phyloP scores from a whole-genome alignment of 352 stramenopile species.

The Phytopythium helicoides region DNA sequence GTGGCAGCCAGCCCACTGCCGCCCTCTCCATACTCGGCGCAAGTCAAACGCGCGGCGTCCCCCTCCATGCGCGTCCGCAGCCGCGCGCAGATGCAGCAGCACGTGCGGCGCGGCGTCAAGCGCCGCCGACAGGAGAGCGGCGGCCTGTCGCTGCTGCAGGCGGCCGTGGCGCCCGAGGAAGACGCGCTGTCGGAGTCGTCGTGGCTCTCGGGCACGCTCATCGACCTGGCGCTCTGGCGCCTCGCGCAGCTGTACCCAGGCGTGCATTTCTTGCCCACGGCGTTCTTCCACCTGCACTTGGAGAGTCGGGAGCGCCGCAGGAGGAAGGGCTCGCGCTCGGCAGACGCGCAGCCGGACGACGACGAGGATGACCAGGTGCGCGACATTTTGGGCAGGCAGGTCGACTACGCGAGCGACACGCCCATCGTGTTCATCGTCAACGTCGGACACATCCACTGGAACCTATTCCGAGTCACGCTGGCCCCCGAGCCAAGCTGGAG shows the following conservation, averaged over 20 bases:
- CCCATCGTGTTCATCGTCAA: conserved; percentile 86
- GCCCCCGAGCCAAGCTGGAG: conserved; percentile 58
- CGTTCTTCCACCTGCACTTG: conserved; percentile 77
- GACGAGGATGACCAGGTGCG: conserved; percentile 32
- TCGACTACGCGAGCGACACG: conserved; percentile 56
- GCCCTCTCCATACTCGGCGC: not conserved
- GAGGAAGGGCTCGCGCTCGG: conserved; percentile 10
- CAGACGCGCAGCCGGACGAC: not conserved
- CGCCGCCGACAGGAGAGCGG: not conserved
- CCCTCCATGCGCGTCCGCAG: conserved; percentile 5
- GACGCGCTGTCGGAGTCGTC: conserved; percentile 61
- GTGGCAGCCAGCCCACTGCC: not conserved
- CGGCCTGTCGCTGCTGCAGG: conserved; percentile 35
- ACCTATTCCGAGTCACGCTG: conserved; percentile 83
- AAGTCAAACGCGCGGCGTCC: no score
- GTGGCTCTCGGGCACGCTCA: conserved; percentile 84
- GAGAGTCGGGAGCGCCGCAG: conserved; percentile 15
- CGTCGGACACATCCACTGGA: conserved; percentile 84
- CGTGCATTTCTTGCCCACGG: conserved; percentile 82
- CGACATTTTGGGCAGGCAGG: conserved; percentile 64
- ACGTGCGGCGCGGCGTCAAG: conserved; percentile 4
- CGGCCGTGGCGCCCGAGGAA: conserved; percentile 55
- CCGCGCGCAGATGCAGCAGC: conserved; percentile 2
- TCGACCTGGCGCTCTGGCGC: conserved; percentile 82
- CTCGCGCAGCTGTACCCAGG: conserved; percentile 68